A percentile compares a stretch with the other conserved stretches of the same genome.
These are phyloP conservation scores for Sinapis alba DNA, from an alignment of 441 rosid genomes.

Conservation along the genomic window DNA sequence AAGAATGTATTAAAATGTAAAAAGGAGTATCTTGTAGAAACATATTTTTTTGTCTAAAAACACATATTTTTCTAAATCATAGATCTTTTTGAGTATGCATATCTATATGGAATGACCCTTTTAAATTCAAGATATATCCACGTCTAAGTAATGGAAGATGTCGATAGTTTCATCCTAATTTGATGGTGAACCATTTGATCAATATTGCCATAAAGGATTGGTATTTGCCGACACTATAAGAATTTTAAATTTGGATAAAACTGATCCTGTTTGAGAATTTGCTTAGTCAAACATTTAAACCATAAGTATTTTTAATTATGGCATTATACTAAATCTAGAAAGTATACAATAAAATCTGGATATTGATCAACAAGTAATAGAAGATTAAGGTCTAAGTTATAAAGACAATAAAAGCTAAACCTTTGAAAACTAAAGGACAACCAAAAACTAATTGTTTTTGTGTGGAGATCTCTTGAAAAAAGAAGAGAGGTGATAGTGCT, in stretches of 20 bases:
- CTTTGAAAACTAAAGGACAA: neutral
- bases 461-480: neutral
- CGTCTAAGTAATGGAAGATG: no score
- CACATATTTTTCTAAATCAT: no score
- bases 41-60: no score
- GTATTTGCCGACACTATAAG: neutral
- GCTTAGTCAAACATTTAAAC: neutral
- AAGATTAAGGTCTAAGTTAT: neutral
- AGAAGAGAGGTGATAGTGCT: constrained; percentile 22
- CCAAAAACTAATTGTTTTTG: no score
- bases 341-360: neutral
- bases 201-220: neutral
- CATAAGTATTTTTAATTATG: neutral
- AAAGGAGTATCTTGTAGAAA: no score
- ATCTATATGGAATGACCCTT: no score
- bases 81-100: no score
- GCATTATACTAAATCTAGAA: neutral
- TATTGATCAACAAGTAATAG: neutral
- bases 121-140: no score
- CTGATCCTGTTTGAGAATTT: neutral
- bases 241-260: no score
- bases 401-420: neutral
- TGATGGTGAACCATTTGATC: no score
- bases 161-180: no score
- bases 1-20: no score